A percentile compares a stretch with the other conserved stretches of the same genome.
Conservation (phyloP, 1,284 basidiomycete genomes). For the Tremellales sp. region DNA sequence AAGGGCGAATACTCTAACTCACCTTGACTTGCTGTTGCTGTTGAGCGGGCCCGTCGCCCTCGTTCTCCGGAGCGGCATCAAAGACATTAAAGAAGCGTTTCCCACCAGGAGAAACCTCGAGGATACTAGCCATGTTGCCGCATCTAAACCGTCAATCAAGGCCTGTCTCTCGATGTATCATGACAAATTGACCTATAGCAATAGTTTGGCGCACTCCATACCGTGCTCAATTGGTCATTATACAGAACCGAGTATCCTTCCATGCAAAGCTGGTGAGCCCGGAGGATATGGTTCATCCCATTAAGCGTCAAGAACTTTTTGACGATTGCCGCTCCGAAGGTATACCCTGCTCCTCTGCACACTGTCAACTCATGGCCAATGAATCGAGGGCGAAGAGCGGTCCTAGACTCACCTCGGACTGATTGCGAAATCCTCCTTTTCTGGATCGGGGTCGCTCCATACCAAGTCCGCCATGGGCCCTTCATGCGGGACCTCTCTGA, state of each 20-base stretch:
- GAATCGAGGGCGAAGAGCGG: constrained; percentile 8
- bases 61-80: constrained; percentile 97
- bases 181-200: constrained; percentile 56
- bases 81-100: constrained; percentile 92
- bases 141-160: constrained; percentile 74
- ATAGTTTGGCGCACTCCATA: constrained; percentile 99
- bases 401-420: constrained; percentile 74
- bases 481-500: constrained; percentile 99
- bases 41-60: constrained; percentile 48
- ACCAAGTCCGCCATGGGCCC: constrained; percentile 99
- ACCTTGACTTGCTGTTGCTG: constrained; percentile 36
- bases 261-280: constrained; percentile 99
- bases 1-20: constrained; percentile 16
- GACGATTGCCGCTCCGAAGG: constrained; percentile 97
- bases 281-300: constrained; percentile 93
- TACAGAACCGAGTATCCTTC: constrained; percentile 95
- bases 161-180: background rate
- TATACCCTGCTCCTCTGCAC: constrained; percentile 91
- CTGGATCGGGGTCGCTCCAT: constrained; percentile 98
- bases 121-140: constrained; percentile 92
- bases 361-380: too few species aligned
- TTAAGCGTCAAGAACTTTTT: constrained; percentile 94
- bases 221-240: constrained; percentile 90
- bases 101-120: constrained; percentile 90
- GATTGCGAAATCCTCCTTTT: constrained; percentile 99